Evolutionary conservation across 1,139 yeast genomes (phyloP).

Genomic region (Suzukiozyma palmioleophila): DNA sequence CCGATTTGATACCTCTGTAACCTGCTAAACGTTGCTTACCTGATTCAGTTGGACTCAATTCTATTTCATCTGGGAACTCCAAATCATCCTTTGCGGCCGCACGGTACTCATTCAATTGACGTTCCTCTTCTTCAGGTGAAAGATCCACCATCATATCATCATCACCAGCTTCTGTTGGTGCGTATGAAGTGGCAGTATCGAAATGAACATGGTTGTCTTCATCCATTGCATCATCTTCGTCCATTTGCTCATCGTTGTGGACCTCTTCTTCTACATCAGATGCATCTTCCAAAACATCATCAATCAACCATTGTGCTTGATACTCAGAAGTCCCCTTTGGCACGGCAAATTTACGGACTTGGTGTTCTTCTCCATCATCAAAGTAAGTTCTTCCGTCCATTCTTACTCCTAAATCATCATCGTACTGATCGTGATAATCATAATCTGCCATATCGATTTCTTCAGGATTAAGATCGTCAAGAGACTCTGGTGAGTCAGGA

Average conservation of each 20-base stretch:
- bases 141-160: constrained; percentile 66
- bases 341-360: constrained; percentile 37
- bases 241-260: constrained; percentile 24
- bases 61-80: constrained; percentile 95
- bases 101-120: constrained; percentile 69
- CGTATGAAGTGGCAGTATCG: constrained; percentile 23
- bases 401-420: constrained; percentile 53
- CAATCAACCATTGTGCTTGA: constrained; percentile 90
- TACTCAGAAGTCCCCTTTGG: constrained; percentile 93
- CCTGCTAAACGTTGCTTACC: constrained; percentile 71
- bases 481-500: constrained; percentile 57
- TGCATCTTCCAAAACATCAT: constrained; percentile 44
- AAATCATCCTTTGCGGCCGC: constrained; percentile 73
- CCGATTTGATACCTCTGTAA: constrained; percentile 82
- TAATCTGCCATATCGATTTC: constrained; percentile 51
- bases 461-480: constrained; percentile 64
- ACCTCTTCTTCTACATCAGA: constrained; percentile 44
- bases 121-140: constrained; percentile 76
- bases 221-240: constrained; percentile 30
- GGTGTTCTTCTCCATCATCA: constrained; percentile 32
- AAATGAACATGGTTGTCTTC: constrained; percentile 17
- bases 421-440: constrained; percentile 40
- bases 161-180: constrained; percentile 46
- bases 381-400: constrained; percentile 69
- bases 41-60: constrained; percentile 68